These are phyloP conservation scores for Paracamarosporium sp. DNA, from an alignment of 2,329 filamentous ascomycete species.

Conservation along the genomic window DNA sequence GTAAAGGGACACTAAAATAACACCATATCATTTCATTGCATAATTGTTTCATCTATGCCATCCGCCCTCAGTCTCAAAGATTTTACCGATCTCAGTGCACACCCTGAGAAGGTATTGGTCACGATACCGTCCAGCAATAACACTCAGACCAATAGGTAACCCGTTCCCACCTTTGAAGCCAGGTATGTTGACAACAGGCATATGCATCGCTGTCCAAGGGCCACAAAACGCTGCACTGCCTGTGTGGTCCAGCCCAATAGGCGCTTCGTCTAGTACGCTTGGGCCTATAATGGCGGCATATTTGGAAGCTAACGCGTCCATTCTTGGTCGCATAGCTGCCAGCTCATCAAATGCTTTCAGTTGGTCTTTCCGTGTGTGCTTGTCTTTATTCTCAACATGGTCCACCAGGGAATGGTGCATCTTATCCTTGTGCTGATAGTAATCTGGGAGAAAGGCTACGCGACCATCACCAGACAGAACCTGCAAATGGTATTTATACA, in stretches of 20 bases:
- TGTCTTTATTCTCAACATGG: constrained; percentile 59
- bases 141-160: constrained; percentile 66
- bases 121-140: constrained; percentile 52
- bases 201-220: constrained; percentile 66
- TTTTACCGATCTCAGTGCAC: constrained; percentile 30
- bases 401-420: constrained; percentile 55
- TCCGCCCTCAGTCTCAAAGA: constrained; percentile 40
- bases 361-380: constrained; percentile 55
- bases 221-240: constrained; percentile 61
- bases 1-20: no score
- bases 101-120: constrained; percentile 39
- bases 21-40: no score
- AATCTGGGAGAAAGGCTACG: constrained; percentile 62
- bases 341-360: constrained; percentile 63
- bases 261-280: constrained; percentile 66
- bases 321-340: constrained; percentile 60
- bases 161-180: constrained; percentile 65
- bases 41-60: constrained; percentile 24
- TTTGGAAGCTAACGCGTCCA: constrained; percentile 59
- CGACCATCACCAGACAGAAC: constrained; percentile 62
- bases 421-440: constrained; percentile 55
- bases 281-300: constrained; percentile 66
- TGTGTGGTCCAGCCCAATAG: constrained; percentile 60
- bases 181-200: constrained; percentile 69
- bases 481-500: constrained; percentile 61